Conservation (phyloP, 805 yeast genomes). For the Yamadazyma scolyti region DNA sequence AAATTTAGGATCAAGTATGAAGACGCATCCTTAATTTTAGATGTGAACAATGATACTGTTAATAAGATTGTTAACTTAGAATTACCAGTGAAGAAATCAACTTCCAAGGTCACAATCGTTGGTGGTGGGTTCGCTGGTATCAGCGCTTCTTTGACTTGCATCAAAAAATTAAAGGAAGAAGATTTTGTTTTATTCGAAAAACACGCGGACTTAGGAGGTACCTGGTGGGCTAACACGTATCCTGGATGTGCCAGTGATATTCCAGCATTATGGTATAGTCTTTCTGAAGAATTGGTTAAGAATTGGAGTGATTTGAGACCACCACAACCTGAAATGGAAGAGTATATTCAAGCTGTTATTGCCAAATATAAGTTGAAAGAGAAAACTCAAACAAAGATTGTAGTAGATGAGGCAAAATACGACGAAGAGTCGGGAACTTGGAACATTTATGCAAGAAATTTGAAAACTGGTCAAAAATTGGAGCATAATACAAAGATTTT, state of each 20-base stretch:
- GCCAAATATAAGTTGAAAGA: slow-evolving; percentile 21
- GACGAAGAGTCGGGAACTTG: slow-evolving; percentile 23
- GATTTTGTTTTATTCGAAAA: slow-evolving; percentile 36
- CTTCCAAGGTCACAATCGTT: slow-evolving; percentile 30
- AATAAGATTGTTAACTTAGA: slow-evolving; percentile 2
- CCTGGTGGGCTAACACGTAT: slow-evolving; percentile 44
- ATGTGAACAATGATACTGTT: slow-evolving; percentile 13
- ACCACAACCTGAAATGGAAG: slow-evolving; percentile 41
- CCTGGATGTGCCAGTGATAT: slow-evolving; percentile 45
- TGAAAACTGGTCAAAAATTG: slow-evolving; percentile 25
- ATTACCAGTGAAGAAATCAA: slow-evolving; percentile 18
- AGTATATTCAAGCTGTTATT: slow-evolving; percentile 32
- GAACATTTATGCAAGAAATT: slow-evolving; percentile 23
- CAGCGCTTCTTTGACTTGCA: slow-evolving; percentile 24
- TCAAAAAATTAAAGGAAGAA: slow-evolving; percentile 21
- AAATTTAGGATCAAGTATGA: slow-evolving; percentile 25
- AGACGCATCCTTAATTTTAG: slow-evolving; percentile 24
- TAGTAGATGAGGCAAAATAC: slow-evolving; percentile 17
- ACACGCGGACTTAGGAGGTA: slow-evolving; percentile 38
- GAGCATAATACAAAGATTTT: slow-evolving; percentile 27
- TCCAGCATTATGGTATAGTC: slow-evolving; percentile 40
- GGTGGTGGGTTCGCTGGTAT: slow-evolving; percentile 43
- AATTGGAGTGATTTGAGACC: slow-evolving; percentile 38
- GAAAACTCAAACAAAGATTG: slow-evolving; percentile 19
- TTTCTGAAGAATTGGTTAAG: slow-evolving; percentile 27